Percentiles rank a stretch among this genome's conserved stretches.
Evolutionary conservation across 2,329 filamentous ascomycete species (phyloP).

Genomic region (Monilinia aucupariae): DNA sequence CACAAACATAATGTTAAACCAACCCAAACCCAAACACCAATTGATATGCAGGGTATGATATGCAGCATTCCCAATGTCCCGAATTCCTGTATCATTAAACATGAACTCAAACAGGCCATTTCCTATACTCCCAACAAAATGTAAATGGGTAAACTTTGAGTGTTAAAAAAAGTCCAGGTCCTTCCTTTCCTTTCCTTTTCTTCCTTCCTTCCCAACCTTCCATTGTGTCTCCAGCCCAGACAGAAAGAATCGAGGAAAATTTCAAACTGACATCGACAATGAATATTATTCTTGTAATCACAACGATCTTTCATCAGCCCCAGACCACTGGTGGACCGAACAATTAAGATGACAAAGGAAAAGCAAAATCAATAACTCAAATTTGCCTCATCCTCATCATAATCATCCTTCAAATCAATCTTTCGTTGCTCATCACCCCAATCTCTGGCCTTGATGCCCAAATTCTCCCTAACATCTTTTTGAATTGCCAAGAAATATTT

Average conservation of each 20-base stretch:
- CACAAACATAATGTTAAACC: neutral
- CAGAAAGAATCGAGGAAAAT: neutral
- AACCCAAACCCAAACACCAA: conserved; percentile 8
- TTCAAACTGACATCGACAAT: neutral
- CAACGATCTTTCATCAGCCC: neutral
- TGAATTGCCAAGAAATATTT: conserved; percentile 86
- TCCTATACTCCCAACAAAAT: conserved; percentile 8
- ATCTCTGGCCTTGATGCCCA: conserved; percentile 18
- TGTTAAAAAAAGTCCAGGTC: neutral
- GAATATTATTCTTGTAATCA: neutral
- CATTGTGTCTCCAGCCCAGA: neutral
- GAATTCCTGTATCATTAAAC: conserved; percentile 8
- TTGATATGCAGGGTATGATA: conserved; percentile 13
- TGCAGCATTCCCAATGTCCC: conserved; percentile 12
- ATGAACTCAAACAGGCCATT: neutral
- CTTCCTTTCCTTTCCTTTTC: neutral
- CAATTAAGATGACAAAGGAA: neutral
- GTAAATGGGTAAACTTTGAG: neutral
- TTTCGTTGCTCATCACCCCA: conserved; percentile 8
- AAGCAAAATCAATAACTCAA: conserved; percentile 12
- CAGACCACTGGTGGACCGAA: too few relatives aligned
- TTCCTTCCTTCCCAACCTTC: neutral
- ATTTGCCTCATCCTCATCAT: conserved; percentile 13
- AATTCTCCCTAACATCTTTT: conserved; percentile 56
- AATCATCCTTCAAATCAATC: conserved; percentile 6